Percentiles rank a stretch among this genome's conserved stretches.
phyloP scores from a whole-genome alignment of 176 grass and related monocot species.

The bread wheat (Triticum aestivum) region DNA sequence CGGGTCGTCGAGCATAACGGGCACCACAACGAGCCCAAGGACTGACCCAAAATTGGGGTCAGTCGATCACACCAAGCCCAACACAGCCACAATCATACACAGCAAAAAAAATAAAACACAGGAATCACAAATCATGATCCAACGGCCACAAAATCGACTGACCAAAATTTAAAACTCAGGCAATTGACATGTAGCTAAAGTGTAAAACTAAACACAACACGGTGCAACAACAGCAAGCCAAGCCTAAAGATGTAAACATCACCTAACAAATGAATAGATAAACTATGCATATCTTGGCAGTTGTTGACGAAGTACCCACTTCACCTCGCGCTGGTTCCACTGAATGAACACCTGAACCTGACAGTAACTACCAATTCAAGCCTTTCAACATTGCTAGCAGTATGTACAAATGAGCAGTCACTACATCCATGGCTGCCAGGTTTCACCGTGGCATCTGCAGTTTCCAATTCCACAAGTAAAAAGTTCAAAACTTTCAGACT shows the following conservation, averaged over 20 bases:
- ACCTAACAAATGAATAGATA: background rate
- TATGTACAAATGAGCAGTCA: conserved; percentile 17
- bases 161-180: too few species aligned
- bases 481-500: background rate
- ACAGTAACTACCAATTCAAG: conserved; percentile 16
- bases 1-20: too few species aligned
- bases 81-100: too few species aligned
- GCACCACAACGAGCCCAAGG: too few species aligned
- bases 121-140: too few species aligned
- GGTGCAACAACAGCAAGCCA: background rate
- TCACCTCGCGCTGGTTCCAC: background rate
- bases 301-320: conserved; percentile 17
- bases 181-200: too few species aligned
- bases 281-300: background rate
- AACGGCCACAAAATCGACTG: too few species aligned
- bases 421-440: background rate
- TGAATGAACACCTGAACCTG: conserved; percentile 19
- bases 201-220: background rate
- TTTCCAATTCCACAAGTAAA: background rate
- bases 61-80: too few species aligned
- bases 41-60: too few species aligned
- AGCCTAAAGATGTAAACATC: background rate
- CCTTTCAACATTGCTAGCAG: background rate
- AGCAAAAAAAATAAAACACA: too few species aligned
- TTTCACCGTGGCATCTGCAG: background rate